Percentiles rank a stretch among this genome's conserved stretches.
These are phyloP conservation scores for Cicer arietinum DNA, from an alignment of 306 rosid genomes.

Conservation along the genomic window DNA sequence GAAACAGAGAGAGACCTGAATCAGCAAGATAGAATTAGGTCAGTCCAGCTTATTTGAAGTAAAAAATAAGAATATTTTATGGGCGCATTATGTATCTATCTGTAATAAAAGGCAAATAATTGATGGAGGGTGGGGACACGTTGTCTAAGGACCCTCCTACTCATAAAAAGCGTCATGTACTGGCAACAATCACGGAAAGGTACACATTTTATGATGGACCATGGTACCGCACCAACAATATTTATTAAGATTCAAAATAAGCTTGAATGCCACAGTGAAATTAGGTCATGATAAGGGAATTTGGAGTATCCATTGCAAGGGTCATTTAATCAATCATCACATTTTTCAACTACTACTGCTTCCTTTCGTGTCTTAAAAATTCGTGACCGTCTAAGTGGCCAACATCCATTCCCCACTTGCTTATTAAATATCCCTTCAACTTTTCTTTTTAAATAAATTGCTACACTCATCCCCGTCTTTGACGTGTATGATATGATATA, in stretches of 20 bases:
- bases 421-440: not conserved
- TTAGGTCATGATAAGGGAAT: constrained; percentile 52
- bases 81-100: constrained; percentile 34
- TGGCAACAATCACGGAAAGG: constrained; percentile 57
- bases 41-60: not conserved
- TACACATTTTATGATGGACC: constrained; percentile 43
- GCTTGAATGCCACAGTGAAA: constrained; percentile 49
- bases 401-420: constrained; percentile 27
- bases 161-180: constrained; percentile 37
- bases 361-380: constrained; percentile 7
- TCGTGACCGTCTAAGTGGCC: not conserved
- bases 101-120: constrained; percentile 13
- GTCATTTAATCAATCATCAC: constrained; percentile 34
- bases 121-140: constrained; percentile 35
- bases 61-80: not conserved
- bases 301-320: constrained; percentile 26
- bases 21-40: constrained; percentile 24
- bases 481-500: no score
- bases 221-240: constrained; percentile 37
- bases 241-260: not conserved
- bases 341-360: constrained; percentile 14
- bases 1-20: constrained; percentile 8
- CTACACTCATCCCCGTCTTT: no score
- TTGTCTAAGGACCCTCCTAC: constrained; percentile 33
- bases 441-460: no score